Evolutionary conservation across 805 yeast genomes (phyloP).

Genomic region (Wickerhamomyces subpelliculosus): DNA sequence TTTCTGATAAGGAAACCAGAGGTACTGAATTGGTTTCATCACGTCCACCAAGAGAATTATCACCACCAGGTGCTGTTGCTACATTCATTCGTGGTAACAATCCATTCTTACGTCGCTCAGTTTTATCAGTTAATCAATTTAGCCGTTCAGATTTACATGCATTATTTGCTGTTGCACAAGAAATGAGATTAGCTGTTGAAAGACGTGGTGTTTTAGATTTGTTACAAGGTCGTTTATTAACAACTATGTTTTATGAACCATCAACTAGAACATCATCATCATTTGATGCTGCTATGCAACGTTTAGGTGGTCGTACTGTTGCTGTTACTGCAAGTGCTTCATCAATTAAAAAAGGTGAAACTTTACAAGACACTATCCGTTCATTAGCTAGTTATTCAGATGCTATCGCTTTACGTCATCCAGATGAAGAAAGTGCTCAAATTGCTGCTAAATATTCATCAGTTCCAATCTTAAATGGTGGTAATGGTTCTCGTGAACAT

Average conservation of each 20-base stretch:
- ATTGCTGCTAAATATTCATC: slow-evolving; percentile 96
- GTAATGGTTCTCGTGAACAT: slow-evolving; percentile 96
- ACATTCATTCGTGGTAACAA: slow-evolving; percentile 75
- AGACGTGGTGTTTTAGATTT: slow-evolving; percentile 91
- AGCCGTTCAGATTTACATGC: slow-evolving; percentile 85
- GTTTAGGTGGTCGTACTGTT: slow-evolving; percentile 96
- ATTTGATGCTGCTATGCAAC: slow-evolving; percentile 99
- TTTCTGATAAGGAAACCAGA: slow-evolving; percentile 39
- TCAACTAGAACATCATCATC: slow-evolving; percentile 96
- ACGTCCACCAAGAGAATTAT: slow-evolving; percentile 64
- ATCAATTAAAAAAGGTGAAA: slow-evolving; percentile 97
- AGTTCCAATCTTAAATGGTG: slow-evolving; percentile 95
- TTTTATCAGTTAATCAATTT: slow-evolving; percentile 83
- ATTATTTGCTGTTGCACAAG: slow-evolving; percentile 94
- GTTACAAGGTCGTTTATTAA: slow-evolving; percentile 81
- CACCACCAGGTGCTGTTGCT: slow-evolving; percentile 74
- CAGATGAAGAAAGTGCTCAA: slow-evolving; percentile 84
- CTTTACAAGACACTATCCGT: slow-evolving; percentile 93
- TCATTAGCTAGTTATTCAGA: slow-evolving; percentile 93
- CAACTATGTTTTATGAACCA: slow-evolving; percentile 97
- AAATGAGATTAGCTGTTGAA: slow-evolving; percentile 94
- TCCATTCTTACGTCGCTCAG: slow-evolving; percentile 84
- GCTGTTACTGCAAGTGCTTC: slow-evolving; percentile 79
- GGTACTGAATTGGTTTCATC: slow-evolving; percentile 69
- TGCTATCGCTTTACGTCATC: slow-evolving; percentile 96